These are phyloP conservation scores for Kodamaea laetipori DNA, from an alignment of 805 yeast species.

Conservation along the genomic window DNA sequence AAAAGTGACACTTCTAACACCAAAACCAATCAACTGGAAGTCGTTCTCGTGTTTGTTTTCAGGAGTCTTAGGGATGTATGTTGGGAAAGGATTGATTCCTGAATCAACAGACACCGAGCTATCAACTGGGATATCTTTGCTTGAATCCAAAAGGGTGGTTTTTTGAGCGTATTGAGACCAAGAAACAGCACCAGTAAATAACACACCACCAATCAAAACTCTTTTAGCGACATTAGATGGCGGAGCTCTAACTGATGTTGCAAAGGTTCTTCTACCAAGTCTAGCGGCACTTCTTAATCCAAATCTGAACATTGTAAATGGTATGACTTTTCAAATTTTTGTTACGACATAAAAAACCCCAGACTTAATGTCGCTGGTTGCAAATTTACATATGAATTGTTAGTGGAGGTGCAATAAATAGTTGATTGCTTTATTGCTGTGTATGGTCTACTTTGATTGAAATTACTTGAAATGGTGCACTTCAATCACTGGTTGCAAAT, in stretches of 20 bases:
- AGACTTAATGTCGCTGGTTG: slow-evolving; percentile 1
- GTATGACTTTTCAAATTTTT: background rate
- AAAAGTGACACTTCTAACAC: slow-evolving; percentile 83
- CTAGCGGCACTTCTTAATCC: slow-evolving; percentile 7
- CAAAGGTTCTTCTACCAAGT: background rate
- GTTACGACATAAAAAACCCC: background rate
- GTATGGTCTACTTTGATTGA: too few relatives aligned
- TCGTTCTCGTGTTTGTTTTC: slow-evolving; percentile 28
- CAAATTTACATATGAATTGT: slow-evolving; percentile 8
- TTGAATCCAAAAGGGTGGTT: background rate
- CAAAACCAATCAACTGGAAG: slow-evolving; percentile 71
- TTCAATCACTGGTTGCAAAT: too few relatives aligned
- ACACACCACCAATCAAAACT: background rate
- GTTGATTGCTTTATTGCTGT: too few relatives aligned
- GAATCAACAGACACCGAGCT: slow-evolving; percentile 49
- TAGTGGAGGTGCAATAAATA: too few relatives aligned
- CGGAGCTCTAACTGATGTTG: background rate
- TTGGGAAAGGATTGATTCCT: slow-evolving; percentile 53
- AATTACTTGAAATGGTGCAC: too few relatives aligned
- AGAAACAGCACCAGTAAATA: background rate
- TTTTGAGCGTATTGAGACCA: background rate
- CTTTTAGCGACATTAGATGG: background rate
- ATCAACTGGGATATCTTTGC: background rate
- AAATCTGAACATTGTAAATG: slow-evolving; percentile 8
- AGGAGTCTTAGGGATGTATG: slow-evolving; percentile 8